These are phyloP conservation scores for Asparagopsis taxiformis DNA, from an alignment of 31 red algal genomes.

Conservation along the genomic window DNA sequence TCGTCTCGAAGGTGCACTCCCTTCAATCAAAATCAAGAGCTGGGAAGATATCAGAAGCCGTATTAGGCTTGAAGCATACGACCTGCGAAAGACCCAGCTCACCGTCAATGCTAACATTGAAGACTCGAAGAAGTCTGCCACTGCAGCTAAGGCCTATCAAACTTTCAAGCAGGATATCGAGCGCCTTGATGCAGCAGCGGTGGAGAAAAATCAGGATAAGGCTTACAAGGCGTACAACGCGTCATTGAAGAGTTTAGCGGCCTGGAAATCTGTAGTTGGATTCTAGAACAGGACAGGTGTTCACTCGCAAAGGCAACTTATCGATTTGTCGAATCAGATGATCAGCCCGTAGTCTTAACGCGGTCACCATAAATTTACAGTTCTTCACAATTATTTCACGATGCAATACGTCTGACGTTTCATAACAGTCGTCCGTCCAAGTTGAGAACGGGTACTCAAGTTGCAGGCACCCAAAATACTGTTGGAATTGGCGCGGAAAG, in stretches of 20 bases:
- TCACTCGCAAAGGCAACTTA: no score
- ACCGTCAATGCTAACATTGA: conserved; percentile 40
- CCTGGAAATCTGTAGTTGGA: conserved; percentile 48
- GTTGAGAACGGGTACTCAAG: no score
- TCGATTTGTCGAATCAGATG: no score
- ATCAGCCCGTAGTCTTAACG: no score
- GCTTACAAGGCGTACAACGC: conserved; percentile 62
- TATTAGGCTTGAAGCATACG: conserved; percentile 51
- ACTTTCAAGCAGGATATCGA: conserved; percentile 82
- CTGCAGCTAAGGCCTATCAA: conserved; percentile 69
- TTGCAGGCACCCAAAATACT: no score
- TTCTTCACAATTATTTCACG: no score
- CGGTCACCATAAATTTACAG: no score
- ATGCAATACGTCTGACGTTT: no score
- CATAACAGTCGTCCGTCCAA: no score
- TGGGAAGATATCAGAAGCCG: conserved; percentile 92
- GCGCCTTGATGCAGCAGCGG: conserved; percentile 71
- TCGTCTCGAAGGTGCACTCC: conserved; percentile 33
- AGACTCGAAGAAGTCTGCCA: conserved; percentile 22
- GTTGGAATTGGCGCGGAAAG: no score
- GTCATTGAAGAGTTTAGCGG: conserved; percentile 43
- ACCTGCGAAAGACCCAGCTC: conserved; percentile 45
- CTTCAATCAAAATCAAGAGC: conserved; percentile 68
- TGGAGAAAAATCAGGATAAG: conserved; percentile 72
- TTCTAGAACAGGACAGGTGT: no score